A percentile compares a stretch with the other conserved stretches of the same genome.
Evolutionary conservation across 495 filamentous ascomycete genomes (phyloP).

Genomic region (Aspergillus steynii): DNA sequence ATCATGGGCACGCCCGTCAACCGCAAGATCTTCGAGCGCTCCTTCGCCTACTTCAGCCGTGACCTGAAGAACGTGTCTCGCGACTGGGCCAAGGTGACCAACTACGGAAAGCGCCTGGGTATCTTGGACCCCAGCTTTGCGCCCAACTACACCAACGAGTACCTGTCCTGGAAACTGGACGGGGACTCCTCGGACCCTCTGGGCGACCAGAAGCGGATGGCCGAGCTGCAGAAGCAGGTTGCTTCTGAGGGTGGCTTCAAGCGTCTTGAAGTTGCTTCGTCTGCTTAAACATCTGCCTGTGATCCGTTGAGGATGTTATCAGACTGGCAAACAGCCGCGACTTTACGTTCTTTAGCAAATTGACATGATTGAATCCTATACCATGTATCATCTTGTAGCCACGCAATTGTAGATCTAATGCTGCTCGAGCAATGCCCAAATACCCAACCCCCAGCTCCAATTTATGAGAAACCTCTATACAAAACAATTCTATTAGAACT

Average conservation of each 20-base stretch:
- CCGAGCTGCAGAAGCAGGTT: constrained; percentile 57
- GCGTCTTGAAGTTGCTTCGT: constrained; percentile 35
- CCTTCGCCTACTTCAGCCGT: constrained; percentile 68
- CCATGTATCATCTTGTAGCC: too few species aligned
- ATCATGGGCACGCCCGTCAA: constrained; percentile 64
- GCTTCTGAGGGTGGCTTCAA: constrained; percentile 49
- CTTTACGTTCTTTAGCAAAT: not conserved
- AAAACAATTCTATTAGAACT: too few species aligned
- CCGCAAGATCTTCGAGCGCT: constrained; percentile 72
- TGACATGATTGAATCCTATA: too few species aligned
- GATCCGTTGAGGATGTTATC: not conserved
- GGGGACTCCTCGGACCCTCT: constrained; percentile 60
- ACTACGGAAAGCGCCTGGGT: constrained; percentile 65
- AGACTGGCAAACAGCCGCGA: not conserved
- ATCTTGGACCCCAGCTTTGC: constrained; percentile 57
- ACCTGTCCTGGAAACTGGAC: constrained; percentile 61
- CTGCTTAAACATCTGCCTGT: constrained; percentile 23
- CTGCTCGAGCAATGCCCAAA: too few species aligned
- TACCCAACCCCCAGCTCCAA: too few species aligned
- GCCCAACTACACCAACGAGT: constrained; percentile 69
- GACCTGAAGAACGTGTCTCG: constrained; percentile 69
- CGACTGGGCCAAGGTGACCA: constrained; percentile 70
- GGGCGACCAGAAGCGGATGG: constrained; percentile 69
- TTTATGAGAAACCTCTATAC: too few species aligned
- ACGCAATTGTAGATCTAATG: too few species aligned